A percentile compares a stretch with the other conserved stretches of the same genome.
Conservation (phyloP, 2,329 filamentous ascomycete genomes). For the Podosphaera aphanis region DNA sequence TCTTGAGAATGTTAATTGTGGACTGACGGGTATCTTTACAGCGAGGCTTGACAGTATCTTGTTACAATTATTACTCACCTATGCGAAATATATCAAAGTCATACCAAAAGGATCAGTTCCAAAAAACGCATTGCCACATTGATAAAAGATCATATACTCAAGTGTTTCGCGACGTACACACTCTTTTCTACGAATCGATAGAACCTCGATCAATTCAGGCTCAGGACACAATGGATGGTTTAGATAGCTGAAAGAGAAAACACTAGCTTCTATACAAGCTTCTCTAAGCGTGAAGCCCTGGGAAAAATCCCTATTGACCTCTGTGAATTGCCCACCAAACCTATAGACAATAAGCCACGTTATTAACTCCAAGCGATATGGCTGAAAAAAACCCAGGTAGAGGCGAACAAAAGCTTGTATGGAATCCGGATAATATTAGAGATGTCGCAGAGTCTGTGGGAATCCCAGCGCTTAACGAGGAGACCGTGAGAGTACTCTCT, state of each 20-base stretch:
- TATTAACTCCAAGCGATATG: background rate
- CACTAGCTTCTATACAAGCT: background rate
- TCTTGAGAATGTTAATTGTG: no score
- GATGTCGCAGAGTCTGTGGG: conserved; percentile 94
- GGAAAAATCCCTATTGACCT: background rate
- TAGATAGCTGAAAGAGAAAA: background rate
- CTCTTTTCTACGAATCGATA: background rate
- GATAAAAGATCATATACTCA: no score
- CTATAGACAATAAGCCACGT: background rate
- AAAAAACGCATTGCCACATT: no score
- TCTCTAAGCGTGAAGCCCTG: background rate
- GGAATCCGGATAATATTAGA: conserved; percentile 88
- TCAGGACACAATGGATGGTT: background rate
- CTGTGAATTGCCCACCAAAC: background rate
- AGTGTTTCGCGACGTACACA: no score
- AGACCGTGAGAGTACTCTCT: conserved; percentile 66
- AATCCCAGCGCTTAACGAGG: conserved; percentile 57
- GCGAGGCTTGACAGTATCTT: no score
- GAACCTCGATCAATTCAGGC: background rate
- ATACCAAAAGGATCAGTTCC: no score
- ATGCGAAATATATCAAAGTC: no score
- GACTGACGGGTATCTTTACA: no score
- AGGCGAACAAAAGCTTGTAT: conserved; percentile 32
- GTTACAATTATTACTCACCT: no score
- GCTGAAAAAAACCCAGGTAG: background rate